These are phyloP conservation scores for Trametes sp. DNA, from an alignment of 1,284 basidiomycete species.

Conservation along the genomic window DNA sequence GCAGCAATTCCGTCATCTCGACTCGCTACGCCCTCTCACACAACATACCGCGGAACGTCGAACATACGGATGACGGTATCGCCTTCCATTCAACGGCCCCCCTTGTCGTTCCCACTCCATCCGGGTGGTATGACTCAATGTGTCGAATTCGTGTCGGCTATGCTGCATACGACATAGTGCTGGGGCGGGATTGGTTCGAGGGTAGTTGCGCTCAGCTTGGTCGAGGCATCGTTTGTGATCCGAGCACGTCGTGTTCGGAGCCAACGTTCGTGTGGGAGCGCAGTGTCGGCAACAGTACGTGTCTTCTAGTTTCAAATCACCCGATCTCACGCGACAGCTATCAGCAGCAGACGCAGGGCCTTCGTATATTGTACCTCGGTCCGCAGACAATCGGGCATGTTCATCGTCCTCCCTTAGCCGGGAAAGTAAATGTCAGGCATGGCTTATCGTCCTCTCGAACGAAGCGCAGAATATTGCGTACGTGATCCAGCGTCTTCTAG, in stretches of 20 bases:
- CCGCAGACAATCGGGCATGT: not conserved
- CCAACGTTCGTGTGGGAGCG: not conserved
- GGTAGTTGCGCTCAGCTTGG: not conserved
- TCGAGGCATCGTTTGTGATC: not conserved
- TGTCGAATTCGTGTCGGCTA: not conserved
- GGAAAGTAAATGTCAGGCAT: not conserved
- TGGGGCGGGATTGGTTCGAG: not conserved
- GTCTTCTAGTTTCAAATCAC: not conserved
- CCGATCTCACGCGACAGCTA: not conserved
- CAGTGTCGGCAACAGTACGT: not conserved
- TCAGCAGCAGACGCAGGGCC: no score
- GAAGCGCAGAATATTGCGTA: not conserved
- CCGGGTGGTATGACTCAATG: not conserved
- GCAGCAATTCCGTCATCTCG: not conserved
- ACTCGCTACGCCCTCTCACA: not conserved
- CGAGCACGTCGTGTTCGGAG: not conserved
- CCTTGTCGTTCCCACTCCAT: not conserved
- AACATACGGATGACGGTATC: not conserved
- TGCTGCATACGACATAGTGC: not conserved
- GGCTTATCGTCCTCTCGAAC: not conserved
- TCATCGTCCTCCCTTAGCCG: not conserved
- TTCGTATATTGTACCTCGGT: not conserved
- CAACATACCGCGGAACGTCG: not conserved
- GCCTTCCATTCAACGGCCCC: not conserved
- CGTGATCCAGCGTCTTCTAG: not conserved